phyloP scores from a whole-genome alignment of 73 alveolate species.

The Uronychia binucleata region DNA sequence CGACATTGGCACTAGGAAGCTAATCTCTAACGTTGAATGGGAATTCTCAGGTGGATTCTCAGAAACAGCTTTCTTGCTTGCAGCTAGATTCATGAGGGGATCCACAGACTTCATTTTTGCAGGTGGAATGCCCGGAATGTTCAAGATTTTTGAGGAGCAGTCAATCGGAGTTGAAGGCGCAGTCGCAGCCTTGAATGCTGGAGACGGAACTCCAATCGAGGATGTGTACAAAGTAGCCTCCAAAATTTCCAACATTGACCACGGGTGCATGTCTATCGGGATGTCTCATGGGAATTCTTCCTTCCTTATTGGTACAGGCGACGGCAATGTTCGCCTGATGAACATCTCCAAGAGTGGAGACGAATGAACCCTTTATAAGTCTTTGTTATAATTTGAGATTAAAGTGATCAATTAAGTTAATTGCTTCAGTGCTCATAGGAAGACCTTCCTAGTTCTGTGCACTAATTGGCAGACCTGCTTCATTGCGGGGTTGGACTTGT shows the following conservation, averaged over 20 bases:
- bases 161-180: background rate
- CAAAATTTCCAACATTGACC: constrained; percentile 3
- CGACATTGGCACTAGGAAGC: constrained; percentile 54
- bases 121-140: constrained; percentile 59
- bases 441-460: background rate
- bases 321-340: constrained; percentile 22
- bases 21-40: constrained; percentile 20
- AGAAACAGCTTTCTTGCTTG: constrained; percentile 14
- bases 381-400: background rate
- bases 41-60: background rate
- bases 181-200: background rate
- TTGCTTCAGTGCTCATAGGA: background rate
- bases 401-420: background rate
- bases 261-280: constrained; percentile 25
- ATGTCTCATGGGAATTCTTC: constrained; percentile 2
- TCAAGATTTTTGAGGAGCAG: constrained; percentile 37
- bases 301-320: constrained; percentile 26
- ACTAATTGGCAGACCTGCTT: background rate
- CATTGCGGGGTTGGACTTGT: background rate
- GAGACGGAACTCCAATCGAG: background rate
- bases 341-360: background rate
- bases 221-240: background rate
- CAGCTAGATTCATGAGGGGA: constrained; percentile 29
- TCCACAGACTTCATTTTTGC: constrained; percentile 54
- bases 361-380: background rate